phyloP scores from a whole-genome alignment of 345 rosid species.

The Citrus inodora region DNA sequence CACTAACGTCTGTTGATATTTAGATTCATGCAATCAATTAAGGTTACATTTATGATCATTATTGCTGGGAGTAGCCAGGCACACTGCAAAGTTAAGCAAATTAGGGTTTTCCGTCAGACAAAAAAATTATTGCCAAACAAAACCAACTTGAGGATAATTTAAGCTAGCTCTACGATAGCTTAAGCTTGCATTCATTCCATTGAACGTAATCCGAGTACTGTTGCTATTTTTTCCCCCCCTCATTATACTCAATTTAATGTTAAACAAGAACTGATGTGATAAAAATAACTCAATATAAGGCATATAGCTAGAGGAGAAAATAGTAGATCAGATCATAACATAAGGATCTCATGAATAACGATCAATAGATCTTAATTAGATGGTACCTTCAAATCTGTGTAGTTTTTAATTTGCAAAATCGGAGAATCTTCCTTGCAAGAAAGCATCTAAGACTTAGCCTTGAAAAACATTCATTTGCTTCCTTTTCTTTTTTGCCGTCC shows the following conservation, averaged over 20 bases:
- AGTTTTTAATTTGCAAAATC: background rate
- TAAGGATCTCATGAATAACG: conserved; percentile 14
- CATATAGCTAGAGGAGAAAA: background rate
- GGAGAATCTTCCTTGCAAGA: background rate
- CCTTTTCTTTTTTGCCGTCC: conserved; percentile 14
- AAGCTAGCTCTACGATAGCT: background rate
- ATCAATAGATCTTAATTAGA: conserved; percentile 11
- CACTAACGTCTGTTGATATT: background rate
- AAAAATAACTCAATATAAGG: background rate
- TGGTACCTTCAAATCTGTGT: conserved; percentile 11
- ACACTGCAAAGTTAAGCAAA: background rate
- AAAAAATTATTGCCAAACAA: background rate
- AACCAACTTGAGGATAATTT: background rate
- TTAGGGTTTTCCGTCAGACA: conserved; percentile 18
- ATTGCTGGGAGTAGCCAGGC: background rate
- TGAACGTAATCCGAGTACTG: background rate
- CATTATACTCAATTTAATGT: background rate
- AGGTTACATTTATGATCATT: background rate
- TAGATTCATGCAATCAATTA: background rate
- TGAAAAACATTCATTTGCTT: background rate
- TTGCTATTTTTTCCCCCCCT: too few species aligned
- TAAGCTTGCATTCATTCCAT: background rate
- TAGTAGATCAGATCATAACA: background rate
- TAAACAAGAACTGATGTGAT: background rate
- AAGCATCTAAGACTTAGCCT: too few species aligned